phyloP scores from a whole-genome alignment of 2,329 filamentous ascomycete species.

The Uncinocarpus reesii region DNA sequence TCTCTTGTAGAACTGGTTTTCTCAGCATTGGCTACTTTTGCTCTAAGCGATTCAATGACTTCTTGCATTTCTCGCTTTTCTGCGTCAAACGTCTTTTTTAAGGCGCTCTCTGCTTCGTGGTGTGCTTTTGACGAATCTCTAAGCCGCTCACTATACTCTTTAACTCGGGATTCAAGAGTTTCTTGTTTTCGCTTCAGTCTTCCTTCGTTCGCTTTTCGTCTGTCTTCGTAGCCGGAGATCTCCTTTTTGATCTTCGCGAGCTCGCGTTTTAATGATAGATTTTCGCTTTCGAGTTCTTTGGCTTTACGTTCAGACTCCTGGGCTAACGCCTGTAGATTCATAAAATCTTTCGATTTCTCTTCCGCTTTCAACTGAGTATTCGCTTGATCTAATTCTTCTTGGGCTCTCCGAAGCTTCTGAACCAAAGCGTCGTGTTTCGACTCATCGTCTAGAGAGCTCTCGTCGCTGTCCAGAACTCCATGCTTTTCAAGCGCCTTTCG shows the following conservation, averaged over 20 bases:
- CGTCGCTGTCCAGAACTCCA: conserved; percentile 28
- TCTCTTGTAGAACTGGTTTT: conserved; percentile 5
- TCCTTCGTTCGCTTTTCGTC: conserved; percentile 35
- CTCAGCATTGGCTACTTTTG: conserved; percentile 24
- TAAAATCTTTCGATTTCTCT: conserved; percentile 26
- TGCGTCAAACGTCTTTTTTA: conserved; percentile 27
- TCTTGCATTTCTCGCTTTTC: conserved; percentile 33
- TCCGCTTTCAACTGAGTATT: conserved; percentile 28
- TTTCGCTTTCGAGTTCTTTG: conserved; percentile 34
- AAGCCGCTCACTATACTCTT: conserved; percentile 34
- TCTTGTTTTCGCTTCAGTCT: conserved; percentile 33
- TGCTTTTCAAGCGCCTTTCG: conserved; percentile 32
- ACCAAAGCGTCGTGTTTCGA: conserved; percentile 13
- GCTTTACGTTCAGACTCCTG: conserved; percentile 35
- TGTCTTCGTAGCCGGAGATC: conserved; percentile 34
- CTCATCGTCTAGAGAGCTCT: conserved; percentile 20
- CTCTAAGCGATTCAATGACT: conserved; percentile 31
- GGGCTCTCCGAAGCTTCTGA: conserved; percentile 26
- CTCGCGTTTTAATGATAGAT: conserved; percentile 32
- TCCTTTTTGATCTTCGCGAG: conserved; percentile 35
- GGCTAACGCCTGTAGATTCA: conserved; percentile 28
- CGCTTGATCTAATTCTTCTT: conserved; percentile 29
- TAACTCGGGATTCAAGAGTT: conserved; percentile 31
- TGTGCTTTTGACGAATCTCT: conserved; percentile 28
- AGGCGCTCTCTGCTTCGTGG: conserved; percentile 28